Evolutionary conservation across 257 asterid species (phyloP).

Genomic region (Lycium ferocissimum): DNA sequence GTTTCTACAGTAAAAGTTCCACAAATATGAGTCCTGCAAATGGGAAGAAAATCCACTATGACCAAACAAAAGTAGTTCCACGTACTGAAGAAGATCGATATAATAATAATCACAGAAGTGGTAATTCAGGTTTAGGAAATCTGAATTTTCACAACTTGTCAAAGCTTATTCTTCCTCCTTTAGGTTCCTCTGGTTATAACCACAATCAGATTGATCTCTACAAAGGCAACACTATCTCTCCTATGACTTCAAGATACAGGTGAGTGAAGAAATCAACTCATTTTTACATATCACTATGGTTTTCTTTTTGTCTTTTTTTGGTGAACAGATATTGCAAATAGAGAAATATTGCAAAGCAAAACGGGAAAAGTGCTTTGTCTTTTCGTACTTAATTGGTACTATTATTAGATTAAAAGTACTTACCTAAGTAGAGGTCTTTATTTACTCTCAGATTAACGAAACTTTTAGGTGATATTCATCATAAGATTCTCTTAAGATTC

Average conservation of each 20-base stretch:
- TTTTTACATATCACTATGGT: not conserved
- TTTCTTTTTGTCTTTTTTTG: not conserved
- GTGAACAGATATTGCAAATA: not conserved
- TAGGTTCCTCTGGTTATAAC: slow-evolving; percentile 60
- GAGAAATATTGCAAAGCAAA: not conserved
- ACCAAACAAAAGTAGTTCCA: not conserved
- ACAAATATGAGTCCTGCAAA: not conserved
- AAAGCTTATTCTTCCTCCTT: slow-evolving; percentile 78
- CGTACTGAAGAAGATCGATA: not conserved
- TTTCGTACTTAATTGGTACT: not conserved
- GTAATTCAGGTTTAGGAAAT: slow-evolving; percentile 15
- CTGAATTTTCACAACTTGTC: slow-evolving; percentile 42
- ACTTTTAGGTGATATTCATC: not conserved
- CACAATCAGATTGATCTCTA: slow-evolving; percentile 19
- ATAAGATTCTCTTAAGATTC: too few relatives aligned
- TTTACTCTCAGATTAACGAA: not conserved
- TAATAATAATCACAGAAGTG: not conserved
- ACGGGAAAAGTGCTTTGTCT: not conserved
- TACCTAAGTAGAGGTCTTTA: not conserved
- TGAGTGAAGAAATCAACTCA: not conserved
- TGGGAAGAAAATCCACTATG: not conserved
- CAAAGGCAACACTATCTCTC: slow-evolving; percentile 55
- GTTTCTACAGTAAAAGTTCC: slow-evolving; percentile 1
- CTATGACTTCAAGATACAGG: slow-evolving; percentile 84
- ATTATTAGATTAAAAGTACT: not conserved